Conservation (phyloP, 257 asterid species). For the Datura wrightii region DNA sequence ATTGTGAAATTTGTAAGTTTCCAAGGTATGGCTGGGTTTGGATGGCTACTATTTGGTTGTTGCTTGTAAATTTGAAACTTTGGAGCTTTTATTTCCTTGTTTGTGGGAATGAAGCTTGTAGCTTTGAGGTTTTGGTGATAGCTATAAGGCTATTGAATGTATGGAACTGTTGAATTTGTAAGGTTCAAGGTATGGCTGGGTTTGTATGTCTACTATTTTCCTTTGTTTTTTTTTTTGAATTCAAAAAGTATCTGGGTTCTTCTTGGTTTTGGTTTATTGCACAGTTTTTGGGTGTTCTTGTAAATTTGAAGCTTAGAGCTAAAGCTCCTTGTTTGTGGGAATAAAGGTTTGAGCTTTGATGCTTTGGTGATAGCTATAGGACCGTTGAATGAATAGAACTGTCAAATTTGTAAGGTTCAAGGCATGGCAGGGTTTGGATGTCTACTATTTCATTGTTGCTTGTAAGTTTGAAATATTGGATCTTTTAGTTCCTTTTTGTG, state of each 20-base stretch:
- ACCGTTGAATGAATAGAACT: background rate
- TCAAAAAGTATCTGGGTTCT: background rate
- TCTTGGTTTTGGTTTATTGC: background rate
- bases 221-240: background rate
- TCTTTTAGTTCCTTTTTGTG: background rate
- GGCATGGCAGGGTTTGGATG: background rate
- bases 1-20: background rate
- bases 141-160: background rate
- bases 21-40: background rate
- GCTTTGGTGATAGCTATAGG: background rate
- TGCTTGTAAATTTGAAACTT: background rate
- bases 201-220: background rate
- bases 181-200: background rate
- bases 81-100: background rate
- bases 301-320: background rate
- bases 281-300: background rate
- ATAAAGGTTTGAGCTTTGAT: background rate
- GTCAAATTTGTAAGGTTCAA: background rate
- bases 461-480: background rate
- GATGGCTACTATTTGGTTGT: no score
- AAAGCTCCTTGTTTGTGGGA: background rate
- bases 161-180: background rate
- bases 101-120: background rate
- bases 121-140: background rate
- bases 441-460: background rate